A percentile compares a stretch with the other conserved stretches of the same genome.
Conservation (phyloP, 169 alveolate genomes). For the Perkinsus olseni region DNA sequence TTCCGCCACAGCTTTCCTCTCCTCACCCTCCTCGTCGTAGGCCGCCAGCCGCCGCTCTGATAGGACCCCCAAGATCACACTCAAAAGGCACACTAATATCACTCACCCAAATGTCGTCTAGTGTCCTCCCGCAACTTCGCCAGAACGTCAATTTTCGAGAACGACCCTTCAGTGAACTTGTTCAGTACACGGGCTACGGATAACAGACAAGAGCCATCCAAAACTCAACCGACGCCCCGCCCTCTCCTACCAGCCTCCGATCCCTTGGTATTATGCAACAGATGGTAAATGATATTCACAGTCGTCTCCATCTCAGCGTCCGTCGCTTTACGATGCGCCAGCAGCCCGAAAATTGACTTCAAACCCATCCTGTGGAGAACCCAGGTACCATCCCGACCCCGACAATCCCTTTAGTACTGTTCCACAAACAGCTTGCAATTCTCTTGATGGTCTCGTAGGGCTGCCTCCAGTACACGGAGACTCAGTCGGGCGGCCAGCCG, state of each 20-base stretch:
- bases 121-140: not conserved
- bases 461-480: not conserved
- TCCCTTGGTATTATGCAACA: not conserved
- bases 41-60: not conserved
- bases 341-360: not conserved
- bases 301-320: not conserved
- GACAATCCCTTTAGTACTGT: not conserved
- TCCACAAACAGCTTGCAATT: not conserved
- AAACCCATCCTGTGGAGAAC: not conserved
- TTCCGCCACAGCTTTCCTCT: not conserved
- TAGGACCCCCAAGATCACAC: not conserved
- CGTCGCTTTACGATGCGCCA: not conserved
- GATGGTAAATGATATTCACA: not conserved
- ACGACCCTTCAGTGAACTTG: not conserved
- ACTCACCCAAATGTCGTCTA: not conserved
- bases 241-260: not conserved
- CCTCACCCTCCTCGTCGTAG: not conserved
- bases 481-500: not conserved
- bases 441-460: not conserved
- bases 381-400: not conserved
- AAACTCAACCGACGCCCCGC: not conserved
- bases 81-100: not conserved
- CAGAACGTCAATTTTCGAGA: not conserved
- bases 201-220: not conserved
- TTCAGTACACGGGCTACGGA: not conserved